A percentile compares a stretch with the other conserved stretches of the same genome.
phyloP scores from a whole-genome alignment of 2,329 filamentous ascomycete species.

The Pseudogymnoascus sp. region DNA sequence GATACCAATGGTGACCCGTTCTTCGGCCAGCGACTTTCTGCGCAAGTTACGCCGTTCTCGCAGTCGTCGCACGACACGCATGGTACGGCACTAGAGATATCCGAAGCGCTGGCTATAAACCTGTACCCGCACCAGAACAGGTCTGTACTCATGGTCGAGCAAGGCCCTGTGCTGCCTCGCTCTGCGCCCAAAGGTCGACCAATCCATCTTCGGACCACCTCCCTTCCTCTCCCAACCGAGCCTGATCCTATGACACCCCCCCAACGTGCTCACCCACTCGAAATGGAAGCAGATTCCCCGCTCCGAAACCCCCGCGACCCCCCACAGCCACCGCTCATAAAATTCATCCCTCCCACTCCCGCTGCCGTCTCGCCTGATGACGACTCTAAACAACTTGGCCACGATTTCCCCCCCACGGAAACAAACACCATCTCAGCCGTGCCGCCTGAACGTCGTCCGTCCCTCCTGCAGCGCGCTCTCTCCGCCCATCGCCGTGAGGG shows the following conservation, averaged over 20 bases:
- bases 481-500: slow-evolving; percentile 28
- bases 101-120: slow-evolving; percentile 54
- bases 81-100: slow-evolving; percentile 54
- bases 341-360: slow-evolving; percentile 57
- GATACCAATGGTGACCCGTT: slow-evolving; percentile 49
- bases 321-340: slow-evolving; percentile 43
- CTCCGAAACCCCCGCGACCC: slow-evolving; percentile 54
- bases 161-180: slow-evolving; percentile 9
- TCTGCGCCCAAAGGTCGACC: background rate
- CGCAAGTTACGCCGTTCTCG: slow-evolving; percentile 56
- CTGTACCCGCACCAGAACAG: slow-evolving; percentile 60
- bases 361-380: slow-evolving; percentile 50
- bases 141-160: slow-evolving; percentile 50
- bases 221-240: background rate
- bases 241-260: slow-evolving; percentile 44
- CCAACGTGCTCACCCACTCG: slow-evolving; percentile 37
- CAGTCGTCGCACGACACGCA: slow-evolving; percentile 51
- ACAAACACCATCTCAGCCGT: slow-evolving; percentile 29
- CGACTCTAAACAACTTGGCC: slow-evolving; percentile 47
- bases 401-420: slow-evolving; percentile 41
- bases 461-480: slow-evolving; percentile 48
- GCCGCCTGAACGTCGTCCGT: slow-evolving; percentile 40
- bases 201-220: background rate
- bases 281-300: slow-evolving; percentile 53
- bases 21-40: slow-evolving; percentile 45